Base-by-base conservation (phyloP, 495 filamentous ascomycete species). In the Thozetella sp. region DNA sequence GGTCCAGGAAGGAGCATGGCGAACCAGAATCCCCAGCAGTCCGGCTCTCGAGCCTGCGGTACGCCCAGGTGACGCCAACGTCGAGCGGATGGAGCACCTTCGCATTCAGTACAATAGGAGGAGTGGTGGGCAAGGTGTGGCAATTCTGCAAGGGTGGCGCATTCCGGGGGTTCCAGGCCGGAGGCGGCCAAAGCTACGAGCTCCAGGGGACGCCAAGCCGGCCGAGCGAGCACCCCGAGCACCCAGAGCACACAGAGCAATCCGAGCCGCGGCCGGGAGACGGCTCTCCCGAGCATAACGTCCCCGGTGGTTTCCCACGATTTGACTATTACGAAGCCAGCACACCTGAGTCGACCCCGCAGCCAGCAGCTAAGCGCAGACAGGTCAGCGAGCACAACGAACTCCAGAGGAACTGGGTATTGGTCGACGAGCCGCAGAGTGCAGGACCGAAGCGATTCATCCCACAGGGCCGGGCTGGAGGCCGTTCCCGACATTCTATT, bases 81-180 rank as follows among this genome's bases (percentile, higher is more conserved):
- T 51, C 61, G 53, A 53, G 58, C 34, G 74, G 75, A 53, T 85
- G 83, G 83, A 79, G 73, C 17, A 72, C 72, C 25, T 65, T 78
- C 26, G 76, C 76, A 34, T 58, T 80, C 17, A 65, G 69, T 25
- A 76, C 79, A 9, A 70, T 82, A 53, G 80, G 82, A 12, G 75
- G 78, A 27, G 83, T 90, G 24, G 87, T 92, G 9, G 90, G 90
- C 6, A 93, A 88, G 69, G 86, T 95, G 10, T 91, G 90, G 79
- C 83, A 93, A 66, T 92, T 96, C 60, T 95, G 92, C 80, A 89
- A 80, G 66, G 78, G 80, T 1, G 83, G 85, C 11, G 83, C 89
- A 0, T 93, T 97, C 68, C 77, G 80, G 51, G 93, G 93, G 0
- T 97, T 97, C 73, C 88, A 93, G 57, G 90, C 92, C 15, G 93